A percentile compares a stretch with the other conserved stretches of the same genome.
Evolutionary conservation across 805 yeast genomes (phyloP).

Genomic region (Metschnikowia kofuensis): DNA sequence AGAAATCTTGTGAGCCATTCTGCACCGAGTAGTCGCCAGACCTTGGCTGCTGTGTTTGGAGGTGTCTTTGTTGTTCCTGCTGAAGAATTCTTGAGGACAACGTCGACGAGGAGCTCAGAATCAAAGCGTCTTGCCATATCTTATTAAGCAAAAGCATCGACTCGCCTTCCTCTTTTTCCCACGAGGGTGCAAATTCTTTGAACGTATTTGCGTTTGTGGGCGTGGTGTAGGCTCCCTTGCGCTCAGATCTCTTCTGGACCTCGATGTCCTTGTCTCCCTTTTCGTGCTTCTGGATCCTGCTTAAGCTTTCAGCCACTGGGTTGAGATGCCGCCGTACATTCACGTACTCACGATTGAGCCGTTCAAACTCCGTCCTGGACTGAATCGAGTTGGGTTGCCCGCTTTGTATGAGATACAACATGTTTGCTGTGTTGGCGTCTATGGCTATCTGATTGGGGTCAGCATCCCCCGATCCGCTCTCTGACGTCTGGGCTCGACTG

Average conservation of each 20-base stretch:
- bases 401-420: conserved; percentile 21
- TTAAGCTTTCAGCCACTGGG: conserved; percentile 64
- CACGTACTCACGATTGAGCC: conserved; percentile 69
- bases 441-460: background rate
- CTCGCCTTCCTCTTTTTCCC: conserved; percentile 32
- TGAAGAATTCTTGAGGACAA: conserved; percentile 11
- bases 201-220: conserved; percentile 28
- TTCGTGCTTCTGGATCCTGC: conserved; percentile 39
- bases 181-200: conserved; percentile 32
- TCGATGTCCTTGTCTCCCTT: conserved; percentile 20
- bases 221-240: conserved; percentile 9
- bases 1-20: conserved; percentile 2
- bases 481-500: conserved; percentile 1
- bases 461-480: conserved; percentile 1
- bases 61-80: conserved; percentile 12
- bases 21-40: conserved; percentile 3
- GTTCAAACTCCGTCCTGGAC: conserved; percentile 72
- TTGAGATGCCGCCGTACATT: conserved; percentile 67
- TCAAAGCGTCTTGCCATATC: conserved; percentile 42
- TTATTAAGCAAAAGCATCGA: conserved; percentile 23
- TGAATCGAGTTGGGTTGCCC: conserved; percentile 49
- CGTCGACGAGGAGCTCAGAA: conserved; percentile 16
- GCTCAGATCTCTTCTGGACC: conserved; percentile 22
- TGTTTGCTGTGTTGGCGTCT: conserved; percentile 8
- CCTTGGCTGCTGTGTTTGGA: conserved; percentile 6